phyloP scores from a whole-genome alignment of 371 early-diverging fungal genomes.

The Coemansia sp. region DNA sequence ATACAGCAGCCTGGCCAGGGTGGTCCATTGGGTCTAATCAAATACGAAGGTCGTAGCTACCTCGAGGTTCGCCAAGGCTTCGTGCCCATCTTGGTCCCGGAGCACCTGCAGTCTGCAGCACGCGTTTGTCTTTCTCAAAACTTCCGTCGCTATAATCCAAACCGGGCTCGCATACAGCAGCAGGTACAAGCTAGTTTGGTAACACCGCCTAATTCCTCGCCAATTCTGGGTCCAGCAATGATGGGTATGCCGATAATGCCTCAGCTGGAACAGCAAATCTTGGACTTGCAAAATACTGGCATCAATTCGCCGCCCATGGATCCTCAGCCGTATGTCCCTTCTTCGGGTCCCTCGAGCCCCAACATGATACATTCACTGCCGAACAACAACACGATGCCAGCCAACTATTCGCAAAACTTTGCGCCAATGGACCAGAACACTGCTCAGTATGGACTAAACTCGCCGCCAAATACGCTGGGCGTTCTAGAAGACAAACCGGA shows the following conservation, averaged over 20 bases:
- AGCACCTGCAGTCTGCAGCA: constrained; percentile 10
- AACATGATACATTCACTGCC: neutral
- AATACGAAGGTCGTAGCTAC: constrained; percentile 16
- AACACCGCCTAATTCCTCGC: neutral
- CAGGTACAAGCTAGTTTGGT: neutral
- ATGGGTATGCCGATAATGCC: too few species aligned
- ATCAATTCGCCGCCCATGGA: too few species aligned
- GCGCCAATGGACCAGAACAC: neutral
- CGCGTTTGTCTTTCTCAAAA: constrained; percentile 18
- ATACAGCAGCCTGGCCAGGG: neutral
- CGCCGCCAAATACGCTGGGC: neutral
- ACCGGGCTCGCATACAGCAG: neutral
- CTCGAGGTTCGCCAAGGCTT: constrained; percentile 30
- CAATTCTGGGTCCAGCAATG: too few species aligned
- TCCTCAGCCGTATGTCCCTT: neutral
- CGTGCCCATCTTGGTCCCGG: constrained; percentile 33
- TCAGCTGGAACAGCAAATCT: too few species aligned
- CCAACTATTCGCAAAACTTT: neutral
- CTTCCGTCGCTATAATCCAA: constrained; percentile 10
- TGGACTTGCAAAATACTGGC: too few species aligned
- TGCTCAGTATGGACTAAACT: neutral
- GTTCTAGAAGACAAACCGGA: neutral
- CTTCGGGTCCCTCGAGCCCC: neutral
- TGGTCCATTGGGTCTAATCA: constrained; percentile 21
- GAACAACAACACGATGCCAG: neutral